Evolutionary conservation across 2,329 filamentous ascomycete species (phyloP), one percentile per base, ranked within the genome.

Genomic region (Nothophaeocryptopus gaeumannii): DNA sequence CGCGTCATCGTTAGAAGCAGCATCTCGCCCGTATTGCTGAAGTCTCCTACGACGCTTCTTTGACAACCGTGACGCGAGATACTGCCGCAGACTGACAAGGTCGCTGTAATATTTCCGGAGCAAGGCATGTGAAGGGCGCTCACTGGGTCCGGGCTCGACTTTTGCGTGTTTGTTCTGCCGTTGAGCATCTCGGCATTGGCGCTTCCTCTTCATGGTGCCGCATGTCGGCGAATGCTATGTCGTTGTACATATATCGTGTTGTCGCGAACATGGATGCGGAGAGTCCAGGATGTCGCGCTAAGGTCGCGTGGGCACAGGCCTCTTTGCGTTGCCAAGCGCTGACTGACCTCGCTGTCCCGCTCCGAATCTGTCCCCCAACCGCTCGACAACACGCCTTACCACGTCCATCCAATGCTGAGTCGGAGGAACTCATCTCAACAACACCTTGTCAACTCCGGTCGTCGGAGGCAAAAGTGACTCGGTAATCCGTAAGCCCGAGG

Each of bases 51-150:
- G 53, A 29, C 55, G 55, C 49, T 55, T 62, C 45, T 60, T 63
- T 20, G 51, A 31, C 14, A 56, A 36, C n/a, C 56, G 55, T 15
- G 61, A 63, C 11, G 59, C 59, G 42, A 65, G 57, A 47, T 63
- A 63, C 9, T 58, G 53, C 31, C 63, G 53, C 33, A 65, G 44
- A n/a, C 60, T 62, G 8, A 60, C 54, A 13, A 65, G 58, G 43
- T 59, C 35, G 4, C 53, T 39, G 47, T 65, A 65, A 41, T 65
- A 63, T 20, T 58, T 50, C 13, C 53, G 40, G 8, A 65, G 53
- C 32, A 65, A 42, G 11, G 59, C 42, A 45, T 55, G 50, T 26
- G 49, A 47, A 10, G 59, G 54, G 5, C 45, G 52, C 13, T 47
- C 29, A 2, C 8, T 8, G n/a, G 20, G 8, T 7, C 8, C 11